Conservation (phyloP, 2,329 filamentous ascomycete genomes). For the Nannizzia gypsea region DNA sequence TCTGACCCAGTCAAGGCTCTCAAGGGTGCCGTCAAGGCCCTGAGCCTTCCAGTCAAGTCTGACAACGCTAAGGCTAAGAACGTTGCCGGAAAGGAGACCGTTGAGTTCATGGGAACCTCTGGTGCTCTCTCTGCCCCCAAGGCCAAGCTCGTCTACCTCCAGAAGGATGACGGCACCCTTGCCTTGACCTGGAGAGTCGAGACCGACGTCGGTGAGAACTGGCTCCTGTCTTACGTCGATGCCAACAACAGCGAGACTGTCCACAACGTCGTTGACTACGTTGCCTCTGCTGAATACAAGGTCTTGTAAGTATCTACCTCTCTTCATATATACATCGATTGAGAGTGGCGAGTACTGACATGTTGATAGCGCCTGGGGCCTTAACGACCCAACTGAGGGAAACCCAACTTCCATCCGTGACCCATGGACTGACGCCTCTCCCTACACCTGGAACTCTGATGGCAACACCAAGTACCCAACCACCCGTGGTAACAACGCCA, state of each 20-base stretch:
- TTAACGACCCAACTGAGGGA: constrained; percentile 12
- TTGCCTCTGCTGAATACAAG: constrained; percentile 9
- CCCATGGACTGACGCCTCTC: constrained; percentile 8
- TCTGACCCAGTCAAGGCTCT: constrained; percentile 10
- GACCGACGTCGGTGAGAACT: constrained; percentile 13
- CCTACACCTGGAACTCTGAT: constrained; percentile 11
- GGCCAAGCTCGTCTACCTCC: constrained; percentile 11
- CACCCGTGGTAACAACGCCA: constrained; percentile 13
- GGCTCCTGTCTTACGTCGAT: constrained; percentile 12
- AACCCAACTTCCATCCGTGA: constrained; percentile 5
- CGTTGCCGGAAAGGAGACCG: constrained; percentile 6
- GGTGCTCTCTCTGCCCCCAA: constrained; percentile 11
- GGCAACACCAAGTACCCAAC: constrained; percentile 8
- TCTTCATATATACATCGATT: background rate
- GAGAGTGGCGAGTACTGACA: background rate
- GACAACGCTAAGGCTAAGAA: constrained; percentile 9
- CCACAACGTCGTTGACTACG: constrained; percentile 12
- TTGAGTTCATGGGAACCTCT: constrained; percentile 12
- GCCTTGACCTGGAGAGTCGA: constrained; percentile 12
- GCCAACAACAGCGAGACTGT: constrained; percentile 10
- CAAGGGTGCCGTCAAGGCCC: constrained; percentile 8
- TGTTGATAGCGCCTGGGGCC: constrained; percentile 7
- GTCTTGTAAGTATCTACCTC: constrained; percentile 8
- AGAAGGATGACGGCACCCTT: constrained; percentile 10
- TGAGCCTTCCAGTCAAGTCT: constrained; percentile 9